phyloP scores from a whole-genome alignment of 2,329 filamentous ascomycete species.

The Penicillium sp. region DNA sequence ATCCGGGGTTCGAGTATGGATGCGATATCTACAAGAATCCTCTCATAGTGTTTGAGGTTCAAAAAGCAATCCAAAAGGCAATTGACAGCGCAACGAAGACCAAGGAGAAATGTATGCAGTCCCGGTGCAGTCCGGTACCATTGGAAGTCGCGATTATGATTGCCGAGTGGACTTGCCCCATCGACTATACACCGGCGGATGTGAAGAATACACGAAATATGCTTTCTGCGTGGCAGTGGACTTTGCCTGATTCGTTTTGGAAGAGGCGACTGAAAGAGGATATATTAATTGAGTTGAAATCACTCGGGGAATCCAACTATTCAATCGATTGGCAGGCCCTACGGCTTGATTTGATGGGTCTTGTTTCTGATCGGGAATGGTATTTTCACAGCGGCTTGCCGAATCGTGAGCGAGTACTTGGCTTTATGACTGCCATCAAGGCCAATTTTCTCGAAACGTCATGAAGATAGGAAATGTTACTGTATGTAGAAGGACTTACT shows the following conservation, averaged over 20 bases:
- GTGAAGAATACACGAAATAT: neutral
- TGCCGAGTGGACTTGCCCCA: neutral
- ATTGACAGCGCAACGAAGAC: neutral
- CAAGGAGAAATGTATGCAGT: too few relatives aligned
- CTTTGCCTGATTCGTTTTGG: neutral
- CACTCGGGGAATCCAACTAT: neutral
- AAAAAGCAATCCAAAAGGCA: slow-evolving; percentile 4
- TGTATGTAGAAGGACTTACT: neutral
- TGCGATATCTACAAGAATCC: slow-evolving; percentile 7
- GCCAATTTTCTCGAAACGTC: neutral
- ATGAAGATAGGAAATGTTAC: neutral
- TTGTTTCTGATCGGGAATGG: neutral
- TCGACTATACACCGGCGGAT: neutral
- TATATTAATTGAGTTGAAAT: neutral
- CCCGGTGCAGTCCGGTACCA: neutral
- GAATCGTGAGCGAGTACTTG: neutral
- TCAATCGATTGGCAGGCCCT: neutral
- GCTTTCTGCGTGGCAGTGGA: neutral
- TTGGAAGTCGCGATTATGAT: neutral
- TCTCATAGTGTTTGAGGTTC: neutral
- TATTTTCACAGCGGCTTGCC: neutral
- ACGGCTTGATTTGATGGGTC: neutral
- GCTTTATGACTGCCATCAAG: neutral
- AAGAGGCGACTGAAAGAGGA: neutral
- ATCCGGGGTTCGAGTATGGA: neutral